Evolutionary conservation across 2,329 filamentous ascomycete species (phyloP).

Genomic region (Penicillium aurantiogriseum): DNA sequence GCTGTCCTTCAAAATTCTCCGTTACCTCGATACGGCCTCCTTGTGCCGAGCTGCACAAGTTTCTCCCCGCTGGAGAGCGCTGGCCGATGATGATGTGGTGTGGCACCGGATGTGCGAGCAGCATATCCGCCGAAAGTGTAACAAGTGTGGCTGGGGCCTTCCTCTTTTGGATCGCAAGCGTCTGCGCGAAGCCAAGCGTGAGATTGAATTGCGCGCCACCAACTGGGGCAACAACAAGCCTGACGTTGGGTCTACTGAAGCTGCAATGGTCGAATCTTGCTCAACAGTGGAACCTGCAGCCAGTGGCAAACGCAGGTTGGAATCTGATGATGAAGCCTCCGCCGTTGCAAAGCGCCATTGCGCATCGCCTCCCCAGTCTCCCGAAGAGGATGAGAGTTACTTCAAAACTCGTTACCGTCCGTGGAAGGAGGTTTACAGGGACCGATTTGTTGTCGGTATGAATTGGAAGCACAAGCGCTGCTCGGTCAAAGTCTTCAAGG

Average conservation of each 20-base stretch:
- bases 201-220: slow-evolving; percentile 70
- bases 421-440: slow-evolving; percentile 97
- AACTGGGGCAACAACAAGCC: slow-evolving; percentile 57
- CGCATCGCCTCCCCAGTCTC: slow-evolving; percentile 22
- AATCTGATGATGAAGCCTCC: slow-evolving; percentile 28
- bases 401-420: slow-evolving; percentile 59
- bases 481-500: slow-evolving; percentile 77
- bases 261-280: slow-evolving; percentile 18
- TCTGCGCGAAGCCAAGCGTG: slow-evolving; percentile 79
- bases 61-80: slow-evolving; percentile 77
- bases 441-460: slow-evolving; percentile 89
- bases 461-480: slow-evolving; percentile 98
- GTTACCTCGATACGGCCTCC: slow-evolving; percentile 87
- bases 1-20: slow-evolving; percentile 89
- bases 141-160: slow-evolving; percentile 92
- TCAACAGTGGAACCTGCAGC: slow-evolving; percentile 14
- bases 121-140: slow-evolving; percentile 90
- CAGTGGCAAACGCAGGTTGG: slow-evolving; percentile 30
- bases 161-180: slow-evolving; percentile 86
- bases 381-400: slow-evolving; percentile 46
- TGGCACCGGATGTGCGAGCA: slow-evolving; percentile 99
- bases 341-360: slow-evolving; percentile 35
- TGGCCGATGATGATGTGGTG: slow-evolving; percentile 96
- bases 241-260: slow-evolving; percentile 40
- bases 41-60: slow-evolving; percentile 96